Conservation (phyloP, 2,329 filamentous ascomycete species). For the Ceratocystis eucalypticola region DNA sequence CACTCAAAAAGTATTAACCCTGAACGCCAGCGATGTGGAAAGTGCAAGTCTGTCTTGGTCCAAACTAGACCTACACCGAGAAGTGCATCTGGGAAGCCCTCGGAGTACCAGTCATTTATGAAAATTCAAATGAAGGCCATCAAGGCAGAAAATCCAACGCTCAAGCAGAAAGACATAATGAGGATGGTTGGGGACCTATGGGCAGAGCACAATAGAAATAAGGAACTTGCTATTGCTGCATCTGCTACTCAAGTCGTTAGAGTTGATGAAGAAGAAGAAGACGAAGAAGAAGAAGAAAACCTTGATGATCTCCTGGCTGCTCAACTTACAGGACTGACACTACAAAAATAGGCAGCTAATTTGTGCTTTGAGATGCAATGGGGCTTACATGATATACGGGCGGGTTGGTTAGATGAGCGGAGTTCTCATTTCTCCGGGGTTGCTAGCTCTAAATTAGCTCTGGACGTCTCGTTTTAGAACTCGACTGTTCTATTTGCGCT, state of each 20-base stretch:
- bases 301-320: constrained; percentile 11
- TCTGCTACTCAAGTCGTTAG: constrained; percentile 19
- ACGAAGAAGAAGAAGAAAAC: constrained; percentile 6
- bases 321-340: constrained; percentile 12
- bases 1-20: constrained; percentile 79
- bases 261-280: constrained; percentile 16
- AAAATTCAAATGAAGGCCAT: constrained; percentile 54
- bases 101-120: constrained; percentile 41
- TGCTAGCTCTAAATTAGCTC: too few species aligned
- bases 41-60: constrained; percentile 54
- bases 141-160: constrained; percentile 41
- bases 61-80: constrained; percentile 72
- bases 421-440: too few species aligned
- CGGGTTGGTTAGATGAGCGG: too few species aligned
- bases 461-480: too few species aligned
- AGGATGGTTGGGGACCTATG: constrained; percentile 51
- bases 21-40: constrained; percentile 56
- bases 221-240: neutral
- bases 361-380: neutral
- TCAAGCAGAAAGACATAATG: constrained; percentile 56
- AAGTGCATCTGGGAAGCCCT: constrained; percentile 24
- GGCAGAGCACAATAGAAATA: constrained; percentile 36
- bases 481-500: too few species aligned
- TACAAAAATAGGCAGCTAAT: neutral
- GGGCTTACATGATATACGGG: too few species aligned